These are phyloP conservation scores for Quercus aquifolioides DNA, from an alignment of 306 rosid genomes.

Conservation along the genomic window DNA sequence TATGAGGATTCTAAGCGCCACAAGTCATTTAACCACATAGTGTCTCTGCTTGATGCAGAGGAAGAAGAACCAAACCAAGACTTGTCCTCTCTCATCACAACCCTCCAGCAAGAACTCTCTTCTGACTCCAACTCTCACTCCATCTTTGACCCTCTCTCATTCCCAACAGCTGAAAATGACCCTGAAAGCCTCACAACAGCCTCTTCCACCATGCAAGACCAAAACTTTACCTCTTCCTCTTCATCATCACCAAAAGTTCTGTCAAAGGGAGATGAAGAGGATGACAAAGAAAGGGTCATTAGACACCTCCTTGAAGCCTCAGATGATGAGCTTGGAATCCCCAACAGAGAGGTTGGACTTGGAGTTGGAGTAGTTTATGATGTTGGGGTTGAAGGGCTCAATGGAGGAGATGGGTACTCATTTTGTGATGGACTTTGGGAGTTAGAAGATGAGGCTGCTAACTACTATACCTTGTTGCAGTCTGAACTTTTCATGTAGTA, in stretches of 20 bases:
- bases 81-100: slow-evolving; percentile 53
- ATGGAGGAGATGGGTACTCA: slow-evolving; percentile 30
- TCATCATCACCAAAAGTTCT: not conserved
- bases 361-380: not conserved
- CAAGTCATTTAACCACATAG: slow-evolving; percentile 56
- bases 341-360: slow-evolving; percentile 30
- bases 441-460: slow-evolving; percentile 81
- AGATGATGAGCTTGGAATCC: slow-evolving; percentile 91
- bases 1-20: slow-evolving; percentile 49
- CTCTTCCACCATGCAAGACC: slow-evolving; percentile 6
- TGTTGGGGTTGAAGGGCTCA: slow-evolving; percentile 17
- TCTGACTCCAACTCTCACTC: not conserved
- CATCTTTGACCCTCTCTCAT: slow-evolving; percentile 8
- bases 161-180: not conserved
- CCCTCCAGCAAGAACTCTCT: slow-evolving; percentile 68
- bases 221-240: slow-evolving; percentile 1
- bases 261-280: slow-evolving; percentile 38
- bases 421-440: slow-evolving; percentile 66
- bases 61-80: slow-evolving; percentile 66
- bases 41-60: slow-evolving; percentile 69
- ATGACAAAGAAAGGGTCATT: slow-evolving; percentile 58
- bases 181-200: not conserved
- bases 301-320: slow-evolving; percentile 84
- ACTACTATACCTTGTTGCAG: slow-evolving; percentile 62
- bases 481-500: slow-evolving; percentile 68